Conservation (phyloP, 2,329 filamentous ascomycete species). For the Cytospora mali region DNA sequence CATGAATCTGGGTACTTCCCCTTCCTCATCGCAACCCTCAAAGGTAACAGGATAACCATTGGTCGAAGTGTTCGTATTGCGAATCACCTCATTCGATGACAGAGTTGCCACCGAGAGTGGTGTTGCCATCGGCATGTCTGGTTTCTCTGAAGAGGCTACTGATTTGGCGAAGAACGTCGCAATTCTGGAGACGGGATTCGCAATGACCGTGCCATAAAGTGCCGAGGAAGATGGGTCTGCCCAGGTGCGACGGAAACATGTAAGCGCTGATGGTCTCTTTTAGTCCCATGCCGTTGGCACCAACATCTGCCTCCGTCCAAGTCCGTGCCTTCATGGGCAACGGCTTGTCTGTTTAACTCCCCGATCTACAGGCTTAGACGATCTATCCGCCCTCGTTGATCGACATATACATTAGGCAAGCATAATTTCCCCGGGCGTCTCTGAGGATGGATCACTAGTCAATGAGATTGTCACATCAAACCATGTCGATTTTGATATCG, state of each 20-base stretch:
- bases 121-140: slow-evolving; percentile 19
- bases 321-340: not conserved
- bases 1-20: slow-evolving; percentile 6
- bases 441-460: no score
- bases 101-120: not conserved
- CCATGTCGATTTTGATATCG: no score
- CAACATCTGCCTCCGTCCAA: not conserved
- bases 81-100: not conserved
- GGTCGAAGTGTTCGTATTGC: not conserved
- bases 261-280: slow-evolving; percentile 7
- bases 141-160: not conserved
- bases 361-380: no score
- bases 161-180: not conserved
- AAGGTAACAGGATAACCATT: not conserved
- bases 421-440: not conserved
- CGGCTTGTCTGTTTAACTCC: slow-evolving; percentile 21
- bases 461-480: no score
- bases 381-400: not conserved
- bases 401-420: not conserved
- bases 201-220: slow-evolving; percentile 9
- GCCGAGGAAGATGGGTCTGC: not conserved
- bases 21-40: not conserved
- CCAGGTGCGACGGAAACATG: not conserved
- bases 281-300: not conserved
- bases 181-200: slow-evolving; percentile 14